phyloP scores from a whole-genome alignment of 2,329 filamentous ascomycete species.

The Paraphaeosphaeria minitans region DNA sequence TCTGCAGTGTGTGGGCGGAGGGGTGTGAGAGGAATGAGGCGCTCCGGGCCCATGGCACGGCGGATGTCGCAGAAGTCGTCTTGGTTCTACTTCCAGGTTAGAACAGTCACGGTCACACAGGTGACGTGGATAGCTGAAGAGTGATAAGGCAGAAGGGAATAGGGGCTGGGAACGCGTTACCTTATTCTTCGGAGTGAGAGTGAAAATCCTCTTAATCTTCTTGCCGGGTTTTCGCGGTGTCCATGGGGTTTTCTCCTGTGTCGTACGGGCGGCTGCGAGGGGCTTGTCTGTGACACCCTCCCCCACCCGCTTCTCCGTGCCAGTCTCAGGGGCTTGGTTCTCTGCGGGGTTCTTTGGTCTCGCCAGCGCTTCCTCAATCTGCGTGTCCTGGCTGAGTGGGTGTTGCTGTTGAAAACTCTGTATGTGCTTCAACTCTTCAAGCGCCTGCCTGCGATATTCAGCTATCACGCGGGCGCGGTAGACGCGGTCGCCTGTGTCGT shows the following conservation, averaged over 20 bases:
- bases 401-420: background rate
- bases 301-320: too few species aligned
- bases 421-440: background rate
- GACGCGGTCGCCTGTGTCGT: background rate
- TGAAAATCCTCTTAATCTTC: background rate
- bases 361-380: too few species aligned
- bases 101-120: too few species aligned
- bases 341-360: background rate
- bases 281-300: background rate
- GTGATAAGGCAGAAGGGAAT: background rate
- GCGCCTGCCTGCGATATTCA: slow-evolving; percentile 1
- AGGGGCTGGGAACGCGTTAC: background rate
- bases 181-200: background rate
- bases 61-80: slow-evolving; percentile 3
- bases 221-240: background rate
- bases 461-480: background rate
- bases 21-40: background rate
- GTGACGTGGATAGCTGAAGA: background rate
- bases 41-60: background rate
- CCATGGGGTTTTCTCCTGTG: background rate
- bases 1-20: background rate
- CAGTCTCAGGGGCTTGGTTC: background rate
- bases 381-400: too few species aligned
- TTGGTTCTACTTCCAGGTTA: background rate
- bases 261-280: background rate